Evolutionary conservation across 1,284 basidiomycete species (phyloP).

Genomic region (Baeospora myosura): DNA sequence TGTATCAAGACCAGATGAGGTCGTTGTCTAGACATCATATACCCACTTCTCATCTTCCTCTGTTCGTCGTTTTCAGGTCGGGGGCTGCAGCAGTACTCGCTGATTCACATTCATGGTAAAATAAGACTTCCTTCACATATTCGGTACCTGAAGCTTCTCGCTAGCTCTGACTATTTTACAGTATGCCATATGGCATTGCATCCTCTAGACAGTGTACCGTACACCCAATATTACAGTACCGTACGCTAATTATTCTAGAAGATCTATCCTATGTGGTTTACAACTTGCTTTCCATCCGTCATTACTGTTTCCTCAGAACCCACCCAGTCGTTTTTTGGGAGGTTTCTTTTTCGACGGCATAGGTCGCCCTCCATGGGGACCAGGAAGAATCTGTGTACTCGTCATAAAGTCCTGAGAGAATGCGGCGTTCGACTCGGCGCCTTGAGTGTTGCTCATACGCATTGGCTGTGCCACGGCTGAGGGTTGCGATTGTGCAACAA

Average conservation of each 20-base stretch:
- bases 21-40: conserved; percentile 12
- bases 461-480: neutral
- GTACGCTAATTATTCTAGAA: too few species aligned
- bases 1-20: conserved; percentile 25
- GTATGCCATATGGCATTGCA: too few species aligned
- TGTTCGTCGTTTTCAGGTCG: too few species aligned
- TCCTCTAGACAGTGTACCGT: too few species aligned
- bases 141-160: too few species aligned
- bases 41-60: too few species aligned
- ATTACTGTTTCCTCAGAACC: conserved; percentile 45
- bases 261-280: too few species aligned
- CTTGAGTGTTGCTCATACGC: conserved; percentile 15
- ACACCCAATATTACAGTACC: too few species aligned
- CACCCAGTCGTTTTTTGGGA: conserved; percentile 65
- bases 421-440: conserved; percentile 8
- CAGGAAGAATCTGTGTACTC: conserved; percentile 68
- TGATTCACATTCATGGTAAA: too few species aligned
- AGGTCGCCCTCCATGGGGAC: conserved; percentile 61
- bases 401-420: conserved; percentile 37
- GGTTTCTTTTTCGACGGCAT: conserved; percentile 43
- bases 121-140: too few species aligned
- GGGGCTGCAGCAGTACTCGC: too few species aligned
- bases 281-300: neutral
- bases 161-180: too few species aligned
- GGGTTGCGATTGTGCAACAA: neutral